A percentile compares a stretch with the other conserved stretches of the same genome.
phyloP scores from a whole-genome alignment of 2,329 filamentous ascomycete genomes.

The Ambrosiella cleistominuta region DNA sequence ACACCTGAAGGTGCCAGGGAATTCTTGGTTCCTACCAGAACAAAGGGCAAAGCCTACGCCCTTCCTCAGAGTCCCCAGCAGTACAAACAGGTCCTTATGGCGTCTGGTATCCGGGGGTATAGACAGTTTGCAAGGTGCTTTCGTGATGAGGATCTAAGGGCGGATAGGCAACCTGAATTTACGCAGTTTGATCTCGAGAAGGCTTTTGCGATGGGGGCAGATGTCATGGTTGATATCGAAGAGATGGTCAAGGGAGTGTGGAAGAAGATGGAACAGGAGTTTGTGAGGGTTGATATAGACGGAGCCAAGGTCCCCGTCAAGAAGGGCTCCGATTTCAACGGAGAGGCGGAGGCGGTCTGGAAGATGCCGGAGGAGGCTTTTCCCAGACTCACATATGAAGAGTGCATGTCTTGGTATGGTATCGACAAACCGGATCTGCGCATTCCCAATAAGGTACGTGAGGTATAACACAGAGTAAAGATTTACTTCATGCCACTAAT shows the following conservation, averaged over 20 bases:
- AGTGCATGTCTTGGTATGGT: conserved; percentile 66
- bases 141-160: conserved; percentile 80
- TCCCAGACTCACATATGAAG: conserved; percentile 47
- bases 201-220: conserved; percentile 57
- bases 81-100: conserved; percentile 97
- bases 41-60: conserved; percentile 63
- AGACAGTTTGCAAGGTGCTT: conserved; percentile 92
- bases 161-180: conserved; percentile 91
- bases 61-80: conserved; percentile 93
- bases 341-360: neutral
- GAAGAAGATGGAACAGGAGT: conserved; percentile 27
- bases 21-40: conserved; percentile 78
- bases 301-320: conserved; percentile 18
- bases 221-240: conserved; percentile 46
- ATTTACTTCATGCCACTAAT: too few relatives aligned
- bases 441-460: conserved; percentile 44
- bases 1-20: conserved; percentile 91
- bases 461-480: too few relatives aligned
- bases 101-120: conserved; percentile 64
- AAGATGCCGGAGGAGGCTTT: conserved; percentile 28
- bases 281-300: conserved; percentile 19
- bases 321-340: conserved; percentile 11
- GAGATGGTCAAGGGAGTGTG: conserved; percentile 37
- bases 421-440: conserved; percentile 86
- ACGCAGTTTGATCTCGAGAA: conserved; percentile 94